Conservation (phyloP, 2,329 filamentous ascomycete genomes). For the Cercospora sojina region DNA sequence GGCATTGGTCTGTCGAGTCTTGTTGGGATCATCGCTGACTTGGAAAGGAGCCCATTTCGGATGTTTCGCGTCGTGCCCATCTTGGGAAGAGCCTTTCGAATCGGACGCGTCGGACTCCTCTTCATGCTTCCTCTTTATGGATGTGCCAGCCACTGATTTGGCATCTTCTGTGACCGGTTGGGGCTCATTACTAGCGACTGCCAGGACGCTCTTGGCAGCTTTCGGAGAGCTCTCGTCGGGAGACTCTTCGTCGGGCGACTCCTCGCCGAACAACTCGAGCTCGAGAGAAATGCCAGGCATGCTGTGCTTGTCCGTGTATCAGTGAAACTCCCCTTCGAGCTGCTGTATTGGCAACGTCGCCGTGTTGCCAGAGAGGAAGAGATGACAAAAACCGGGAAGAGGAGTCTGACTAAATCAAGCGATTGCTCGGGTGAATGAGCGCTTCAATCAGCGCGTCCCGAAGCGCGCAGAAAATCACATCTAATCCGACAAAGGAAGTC, state of each 20-base stretch:
- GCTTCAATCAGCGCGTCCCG: background rate
- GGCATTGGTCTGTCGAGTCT: background rate
- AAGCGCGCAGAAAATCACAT: background rate
- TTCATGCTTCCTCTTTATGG: background rate
- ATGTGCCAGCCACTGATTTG: background rate
- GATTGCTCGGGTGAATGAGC: background rate
- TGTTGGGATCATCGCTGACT: background rate
- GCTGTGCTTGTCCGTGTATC: background rate
- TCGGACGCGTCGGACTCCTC: background rate
- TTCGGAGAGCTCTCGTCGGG: background rate
- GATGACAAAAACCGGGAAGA: background rate
- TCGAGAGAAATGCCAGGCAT: background rate
- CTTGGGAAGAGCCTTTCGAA: background rate
- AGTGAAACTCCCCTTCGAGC: background rate
- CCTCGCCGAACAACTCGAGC: conserved; percentile 4
- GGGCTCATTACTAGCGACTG: background rate
- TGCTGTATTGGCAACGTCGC: background rate
- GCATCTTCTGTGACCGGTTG: background rate
- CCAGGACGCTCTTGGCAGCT: background rate
- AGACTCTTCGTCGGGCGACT: background rate
- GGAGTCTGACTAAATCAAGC: background rate
- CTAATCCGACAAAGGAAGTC: background rate
- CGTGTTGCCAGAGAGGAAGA: background rate
- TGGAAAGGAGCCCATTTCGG: background rate
- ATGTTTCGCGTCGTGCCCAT: background rate